Conservation (phyloP, 2,329 filamentous ascomycete genomes). For the Chrysosporium queenslandicum region DNA sequence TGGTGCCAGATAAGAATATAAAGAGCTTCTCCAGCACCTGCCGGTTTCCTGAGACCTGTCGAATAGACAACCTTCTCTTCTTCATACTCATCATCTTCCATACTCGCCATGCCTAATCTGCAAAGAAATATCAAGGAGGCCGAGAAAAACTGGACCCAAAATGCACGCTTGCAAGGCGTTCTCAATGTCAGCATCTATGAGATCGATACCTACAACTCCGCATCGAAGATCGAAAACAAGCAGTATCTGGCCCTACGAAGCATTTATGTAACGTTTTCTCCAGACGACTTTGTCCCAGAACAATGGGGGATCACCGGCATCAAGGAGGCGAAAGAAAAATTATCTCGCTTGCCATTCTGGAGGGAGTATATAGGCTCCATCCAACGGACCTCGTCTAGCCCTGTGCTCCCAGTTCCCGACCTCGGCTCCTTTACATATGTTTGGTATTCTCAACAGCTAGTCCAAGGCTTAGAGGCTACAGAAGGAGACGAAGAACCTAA, state of each 20-base stretch:
- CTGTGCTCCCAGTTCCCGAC: background rate
- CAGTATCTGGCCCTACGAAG: slow-evolving; percentile 12
- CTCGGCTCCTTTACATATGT: background rate
- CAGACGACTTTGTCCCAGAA: background rate
- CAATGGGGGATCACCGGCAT: background rate
- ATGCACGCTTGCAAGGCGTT: background rate
- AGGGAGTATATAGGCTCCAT: background rate
- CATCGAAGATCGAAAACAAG: slow-evolving; percentile 10
- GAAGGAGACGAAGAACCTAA: background rate
- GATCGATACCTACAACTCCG: slow-evolving; percentile 1
- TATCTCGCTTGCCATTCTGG: background rate
- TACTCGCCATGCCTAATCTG: no score
- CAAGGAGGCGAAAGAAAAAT: background rate
- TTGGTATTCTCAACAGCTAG: background rate
- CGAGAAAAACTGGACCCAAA: no score
- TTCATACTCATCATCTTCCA: no score
- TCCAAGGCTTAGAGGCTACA: background rate
- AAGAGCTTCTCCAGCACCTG: no score
- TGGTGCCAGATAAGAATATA: no score
- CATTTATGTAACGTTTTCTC: background rate
- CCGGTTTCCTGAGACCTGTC: no score
- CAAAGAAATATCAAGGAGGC: no score
- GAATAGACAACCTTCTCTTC: no score
- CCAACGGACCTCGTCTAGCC: background rate
- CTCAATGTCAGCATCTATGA: background rate